Percentiles rank a stretch among this genome's conserved stretches.
These are phyloP conservation scores for Passalora sequoiae DNA, from an alignment of 2,329 filamentous ascomycete species.

Conservation along the genomic window DNA sequence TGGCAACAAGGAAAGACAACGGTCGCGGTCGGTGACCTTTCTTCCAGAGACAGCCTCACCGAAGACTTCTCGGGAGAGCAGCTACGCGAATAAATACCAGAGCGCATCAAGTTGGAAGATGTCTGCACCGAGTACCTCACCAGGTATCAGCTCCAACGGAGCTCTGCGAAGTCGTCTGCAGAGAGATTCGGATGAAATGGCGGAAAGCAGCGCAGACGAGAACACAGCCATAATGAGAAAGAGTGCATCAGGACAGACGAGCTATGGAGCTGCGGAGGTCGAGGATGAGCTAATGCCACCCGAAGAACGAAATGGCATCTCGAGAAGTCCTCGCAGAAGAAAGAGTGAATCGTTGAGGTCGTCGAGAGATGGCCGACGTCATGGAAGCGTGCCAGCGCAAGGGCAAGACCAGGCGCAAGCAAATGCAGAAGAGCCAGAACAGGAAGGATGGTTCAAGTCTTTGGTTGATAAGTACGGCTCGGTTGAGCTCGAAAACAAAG, in stretches of 20 bases:
- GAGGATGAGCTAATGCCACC: conserved; percentile 7
- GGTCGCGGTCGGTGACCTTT: conserved; percentile 14
- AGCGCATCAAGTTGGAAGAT: conserved; percentile 6
- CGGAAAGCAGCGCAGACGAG: conserved; percentile 38
- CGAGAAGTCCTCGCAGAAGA: conserved; percentile 12
- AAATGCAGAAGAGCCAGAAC: too few relatives aligned
- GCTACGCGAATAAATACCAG: conserved; percentile 3
- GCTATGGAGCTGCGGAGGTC: conserved; percentile 26
- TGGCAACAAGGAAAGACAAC: conserved; percentile 7
- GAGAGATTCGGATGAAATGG: conserved; percentile 19
- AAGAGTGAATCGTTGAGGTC: conserved; percentile 17
- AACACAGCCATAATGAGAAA: conserved; percentile 39
- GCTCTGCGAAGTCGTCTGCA: conserved; percentile 10
- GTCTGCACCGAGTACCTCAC: conserved; percentile 7
- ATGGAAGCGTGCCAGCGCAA: conserved; percentile 6
- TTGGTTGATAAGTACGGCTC: conserved; percentile 57
- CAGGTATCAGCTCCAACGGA: conserved; percentile 9
- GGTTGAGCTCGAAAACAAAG: conserved; percentile 79
- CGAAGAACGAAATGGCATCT: conserved; percentile 1
- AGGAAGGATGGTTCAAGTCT: conserved; percentile 49
- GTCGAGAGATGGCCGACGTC: conserved; percentile 10
- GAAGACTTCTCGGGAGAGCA: conserved; percentile 7
- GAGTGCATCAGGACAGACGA: conserved; percentile 1
- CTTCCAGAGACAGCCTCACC: conserved; percentile 9
- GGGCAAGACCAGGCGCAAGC: conserved; percentile 5